These are phyloP conservation scores for Trifolium repens DNA, from an alignment of 306 rosid species.

Conservation along the genomic window DNA sequence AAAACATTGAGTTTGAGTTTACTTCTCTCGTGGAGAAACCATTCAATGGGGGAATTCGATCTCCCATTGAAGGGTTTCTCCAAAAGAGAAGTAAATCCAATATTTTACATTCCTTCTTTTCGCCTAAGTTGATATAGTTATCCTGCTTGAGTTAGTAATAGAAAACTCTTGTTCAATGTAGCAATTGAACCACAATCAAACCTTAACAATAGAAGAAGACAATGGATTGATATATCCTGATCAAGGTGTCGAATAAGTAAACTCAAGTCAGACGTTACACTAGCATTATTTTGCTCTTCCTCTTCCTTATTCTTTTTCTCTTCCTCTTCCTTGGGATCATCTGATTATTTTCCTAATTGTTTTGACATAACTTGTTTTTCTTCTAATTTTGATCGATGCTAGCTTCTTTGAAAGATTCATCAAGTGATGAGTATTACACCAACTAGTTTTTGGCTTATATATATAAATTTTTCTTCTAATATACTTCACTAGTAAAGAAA, in stretches of 20 bases:
- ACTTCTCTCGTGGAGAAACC: constrained; percentile 58
- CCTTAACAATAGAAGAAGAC: constrained; percentile 65
- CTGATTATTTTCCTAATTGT: neutral
- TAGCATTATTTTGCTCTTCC: neutral
- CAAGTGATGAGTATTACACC: neutral
- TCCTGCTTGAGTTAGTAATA: constrained; percentile 58
- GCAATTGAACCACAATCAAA: constrained; percentile 69
- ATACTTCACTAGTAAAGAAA: neutral
- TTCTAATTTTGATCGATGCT: neutral
- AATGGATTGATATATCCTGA: constrained; percentile 61
- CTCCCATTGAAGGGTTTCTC: constrained; percentile 63
- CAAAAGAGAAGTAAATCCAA: constrained; percentile 76
- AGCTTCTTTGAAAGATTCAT: neutral
- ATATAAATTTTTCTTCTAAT: neutral
- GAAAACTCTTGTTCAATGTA: constrained; percentile 56
- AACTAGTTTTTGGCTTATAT: too few species aligned
- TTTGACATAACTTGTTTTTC: neutral
- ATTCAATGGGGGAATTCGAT: constrained; percentile 53
- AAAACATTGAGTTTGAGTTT: constrained; percentile 84
- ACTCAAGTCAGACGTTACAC: constrained; percentile 34
- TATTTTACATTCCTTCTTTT: constrained; percentile 62
- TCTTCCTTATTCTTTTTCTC: neutral
- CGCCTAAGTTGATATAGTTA: constrained; percentile 63
- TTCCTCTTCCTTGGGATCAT: neutral
- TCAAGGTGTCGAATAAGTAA: constrained; percentile 58